Base-by-base conservation (phyloP, 805 yeast species). In the Cyberlindnera nakhonratchasimensis region DNA sequence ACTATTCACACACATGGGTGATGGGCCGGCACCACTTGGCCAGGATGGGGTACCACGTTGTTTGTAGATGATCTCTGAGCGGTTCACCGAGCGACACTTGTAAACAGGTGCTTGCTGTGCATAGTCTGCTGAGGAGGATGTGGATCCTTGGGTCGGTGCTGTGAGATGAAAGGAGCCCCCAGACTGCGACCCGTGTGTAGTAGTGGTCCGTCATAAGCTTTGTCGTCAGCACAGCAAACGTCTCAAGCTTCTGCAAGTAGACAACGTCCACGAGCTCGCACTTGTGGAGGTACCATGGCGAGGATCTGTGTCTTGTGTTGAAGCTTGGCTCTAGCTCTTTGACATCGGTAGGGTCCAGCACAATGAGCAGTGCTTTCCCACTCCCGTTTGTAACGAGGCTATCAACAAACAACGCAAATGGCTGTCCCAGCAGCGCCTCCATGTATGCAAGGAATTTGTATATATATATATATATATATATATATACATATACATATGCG, bases 251-350 rank as follows among this genome's bases (percentile, higher is more conserved):
- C 1, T 26, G n/a, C 5, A 49, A 7, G 8, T 45, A 40, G 3
- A 51, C 30, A 5, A 51, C 14, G 5, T 40, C 29, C 10, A 45
- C 26, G 11, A 33, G 10, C 2, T 25, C 31, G 4, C 40, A 19
- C 3, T 21, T 7, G 7, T 30, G 20, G 8, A 52, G 37, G 24
- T 45, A 54, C 17, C n/a, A 3, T 1, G 52, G 38, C 1, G 42
- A 40, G 6, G 57, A 49, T 24, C 57, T 46, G 28, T 34, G 22
- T 6, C 20, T 5, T 1, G 31, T 40, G 9, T 37, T 13, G 11
- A 32, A 12, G 12, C 16, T 7, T 12, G 52, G 22, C 26, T 38
- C 37, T 14, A 43, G 42, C 18, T 32, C 28, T 3, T n/a, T 5
- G 2, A 22, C 38, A 10, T 29, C 38, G 13, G 40, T 14, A 12